Evolutionary conservation across 1,139 yeast species (phyloP), one percentile per base, ranked within the genome.

Genomic region (Suhomyces anneliseae): DNA sequence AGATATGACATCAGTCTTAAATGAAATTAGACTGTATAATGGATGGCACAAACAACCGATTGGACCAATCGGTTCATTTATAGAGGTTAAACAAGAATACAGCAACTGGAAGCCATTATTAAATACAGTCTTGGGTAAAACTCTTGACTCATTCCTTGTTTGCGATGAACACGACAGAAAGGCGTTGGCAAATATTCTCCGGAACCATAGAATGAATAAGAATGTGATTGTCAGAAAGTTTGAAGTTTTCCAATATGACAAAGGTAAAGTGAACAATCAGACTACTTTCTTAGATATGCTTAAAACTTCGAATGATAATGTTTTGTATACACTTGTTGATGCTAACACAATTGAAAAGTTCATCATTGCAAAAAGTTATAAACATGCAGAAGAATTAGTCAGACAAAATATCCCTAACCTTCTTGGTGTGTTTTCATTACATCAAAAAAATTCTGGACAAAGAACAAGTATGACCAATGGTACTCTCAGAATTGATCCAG

Each of bases 11-110:
- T 43, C 48, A 1, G 66, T 82, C 7, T 57, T 85, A 8, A 53
- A 57, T 1, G 79, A 69, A 1, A 79, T 88, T 10, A 59, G 69
- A 7, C 57, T 38, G 50, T 61, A 26, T 36, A 54, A 40, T 33
- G 60, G 45, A 69, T 87, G 79, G 75, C 72, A 70, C 19, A 54
- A 61, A 2, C 59, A 56, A 24, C 96, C 96, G 0, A 64, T 87
- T n/a, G 99, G 99, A 0, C 99, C 99, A 0, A 50, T 92, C 1
- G 98, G 97, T 0, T 57, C 74, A 8, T 70, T 70, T 49, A 72
- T 90, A 3, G 72, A 79, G 8, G 70, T 93, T 12, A 87, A 82
- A 54, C 62, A 67, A 1, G 81, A 76, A 15, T 79, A 68, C 54
- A 68, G 73, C n/a, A 64, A 74, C 37, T 92, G 92, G 92, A 69